Base-by-base conservation (phyloP, 495 filamentous ascomycete genomes). In the Pyronema omphalodes region DNA sequence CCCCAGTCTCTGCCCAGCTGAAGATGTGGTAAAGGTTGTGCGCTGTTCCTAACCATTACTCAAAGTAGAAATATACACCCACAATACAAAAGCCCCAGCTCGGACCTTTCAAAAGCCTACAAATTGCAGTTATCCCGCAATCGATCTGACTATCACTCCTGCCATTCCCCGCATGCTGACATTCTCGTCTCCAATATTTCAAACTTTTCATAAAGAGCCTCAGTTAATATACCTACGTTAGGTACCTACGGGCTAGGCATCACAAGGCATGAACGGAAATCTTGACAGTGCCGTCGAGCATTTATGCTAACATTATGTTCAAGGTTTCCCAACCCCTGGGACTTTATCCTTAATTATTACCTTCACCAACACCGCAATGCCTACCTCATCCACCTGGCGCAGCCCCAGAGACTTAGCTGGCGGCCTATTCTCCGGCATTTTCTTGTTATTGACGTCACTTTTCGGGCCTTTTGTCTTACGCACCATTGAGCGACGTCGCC, bases 391-490 rank as follows among this genome's bases (percentile, higher is more conserved):
- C n/a, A 37, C 12, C 11, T 35, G 48, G 19, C 34, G 34, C 17
- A 18, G 33, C 18, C 48, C 11, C 33, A 5, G n/a, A 36, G 48
- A 3, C n/a, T 5, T 51, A n/a, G 36, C 18, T 12, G 48, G 48
- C 19, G 23, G 48, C 35, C 29, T 51, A 9, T 12, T 51, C 23
- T 37, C 48, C 34, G 48, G 19, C 17, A 14, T 51, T 34, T 51
- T 34, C 36, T 33, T 52, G n/a, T 37, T 52, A 6, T 41, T 52
- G 15, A 43, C 50, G 7, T 15, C 15, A 35, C 36, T 52, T 33
- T 52, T 40, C 23, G 50, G 48, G 18, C 50, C 50, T 9, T 52
- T 52, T 23, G 3, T 52, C 1, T 37, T 52, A 9, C 50, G 50
- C n/a, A 40, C 14, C 15, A 15, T 52, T 3, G 9, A 52, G 12